A percentile compares a stretch with the other conserved stretches of the same genome.
phyloP scores from a whole-genome alignment of 2,329 filamentous ascomycete species.

The Cladophialophora immunda region DNA sequence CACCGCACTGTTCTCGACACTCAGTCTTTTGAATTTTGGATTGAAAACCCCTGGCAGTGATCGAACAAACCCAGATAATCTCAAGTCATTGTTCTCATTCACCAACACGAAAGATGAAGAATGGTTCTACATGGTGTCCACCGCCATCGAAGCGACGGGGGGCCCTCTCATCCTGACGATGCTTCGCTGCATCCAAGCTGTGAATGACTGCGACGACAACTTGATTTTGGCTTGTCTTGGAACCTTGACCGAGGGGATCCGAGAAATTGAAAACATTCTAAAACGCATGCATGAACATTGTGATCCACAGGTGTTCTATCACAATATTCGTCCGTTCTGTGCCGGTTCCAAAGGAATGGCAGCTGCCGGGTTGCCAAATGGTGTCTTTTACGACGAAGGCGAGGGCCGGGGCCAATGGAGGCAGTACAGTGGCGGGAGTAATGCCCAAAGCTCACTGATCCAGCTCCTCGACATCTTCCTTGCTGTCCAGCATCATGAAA shows the following conservation, averaged over 20 bases:
- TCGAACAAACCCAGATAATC: slow-evolving; percentile 49
- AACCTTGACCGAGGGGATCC: slow-evolving; percentile 52
- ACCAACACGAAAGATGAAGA: slow-evolving; percentile 53
- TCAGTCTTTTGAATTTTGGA: slow-evolving; percentile 53
- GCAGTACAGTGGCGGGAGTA: slow-evolving; percentile 63
- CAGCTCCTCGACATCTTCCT: slow-evolving; percentile 64
- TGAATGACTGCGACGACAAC: slow-evolving; percentile 47
- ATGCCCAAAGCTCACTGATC: slow-evolving; percentile 63
- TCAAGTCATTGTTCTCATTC: slow-evolving; percentile 47
- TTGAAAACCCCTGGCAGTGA: slow-evolving; percentile 39
- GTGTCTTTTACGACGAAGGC: slow-evolving; percentile 63
- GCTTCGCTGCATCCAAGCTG: slow-evolving; percentile 58
- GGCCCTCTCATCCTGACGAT: slow-evolving; percentile 56
- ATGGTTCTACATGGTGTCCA: slow-evolving; percentile 62
- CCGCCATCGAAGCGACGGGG: slow-evolving; percentile 62
- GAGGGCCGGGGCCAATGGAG: slow-evolving; percentile 58
- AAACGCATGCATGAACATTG: slow-evolving; percentile 62
- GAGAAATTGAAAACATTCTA: slow-evolving; percentile 53
- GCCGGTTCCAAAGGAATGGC: slow-evolving; percentile 65
- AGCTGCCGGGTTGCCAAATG: slow-evolving; percentile 58
- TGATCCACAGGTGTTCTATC: slow-evolving; percentile 59
- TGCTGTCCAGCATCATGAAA: slow-evolving; percentile 57
- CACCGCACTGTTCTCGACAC: slow-evolving; percentile 54
- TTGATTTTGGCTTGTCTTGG: slow-evolving; percentile 51
- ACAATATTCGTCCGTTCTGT: slow-evolving; percentile 60